Evolutionary conservation across 2,329 filamentous ascomycete species (phyloP).

Genomic region (Ophiostoma novo-ulmi): DNA sequence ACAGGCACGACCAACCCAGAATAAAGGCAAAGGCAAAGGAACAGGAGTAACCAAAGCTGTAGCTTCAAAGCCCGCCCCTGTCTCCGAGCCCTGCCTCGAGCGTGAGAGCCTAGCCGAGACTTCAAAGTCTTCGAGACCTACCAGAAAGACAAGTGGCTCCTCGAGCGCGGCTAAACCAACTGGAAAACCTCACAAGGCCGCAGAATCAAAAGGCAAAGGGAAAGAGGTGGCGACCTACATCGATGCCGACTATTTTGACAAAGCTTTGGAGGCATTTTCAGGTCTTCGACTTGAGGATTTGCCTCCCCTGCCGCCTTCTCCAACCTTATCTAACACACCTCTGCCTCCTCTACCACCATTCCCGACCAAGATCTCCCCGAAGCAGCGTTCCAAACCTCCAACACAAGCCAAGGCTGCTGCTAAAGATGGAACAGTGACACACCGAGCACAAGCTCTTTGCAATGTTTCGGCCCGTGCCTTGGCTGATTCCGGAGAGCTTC

Average conservation of each 20-base stretch:
- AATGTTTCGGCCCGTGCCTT: neutral
- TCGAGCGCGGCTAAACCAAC: neutral
- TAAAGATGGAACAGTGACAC: neutral
- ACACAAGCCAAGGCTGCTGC: neutral
- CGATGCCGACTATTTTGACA: neutral
- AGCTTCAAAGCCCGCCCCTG: neutral
- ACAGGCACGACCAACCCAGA: neutral
- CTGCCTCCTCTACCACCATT: constrained; percentile 1
- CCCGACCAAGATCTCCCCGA: neutral
- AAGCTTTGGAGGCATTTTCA: neutral
- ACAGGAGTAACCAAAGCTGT: neutral
- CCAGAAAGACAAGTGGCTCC: neutral
- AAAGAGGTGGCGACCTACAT: neutral
- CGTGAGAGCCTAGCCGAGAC: neutral
- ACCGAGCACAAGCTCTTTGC: neutral
- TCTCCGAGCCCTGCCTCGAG: neutral
- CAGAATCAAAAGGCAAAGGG: neutral
- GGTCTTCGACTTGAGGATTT: constrained; percentile 6
- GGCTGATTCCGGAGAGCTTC: neutral
- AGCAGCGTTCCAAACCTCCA: neutral
- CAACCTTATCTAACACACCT: neutral
- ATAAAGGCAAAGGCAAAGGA: neutral
- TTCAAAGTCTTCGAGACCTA: neutral
- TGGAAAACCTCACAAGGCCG: neutral
- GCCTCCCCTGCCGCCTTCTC: constrained; percentile 8